Conservation (phyloP, 345 rosid species). For the Combretum micranthum region DNA sequence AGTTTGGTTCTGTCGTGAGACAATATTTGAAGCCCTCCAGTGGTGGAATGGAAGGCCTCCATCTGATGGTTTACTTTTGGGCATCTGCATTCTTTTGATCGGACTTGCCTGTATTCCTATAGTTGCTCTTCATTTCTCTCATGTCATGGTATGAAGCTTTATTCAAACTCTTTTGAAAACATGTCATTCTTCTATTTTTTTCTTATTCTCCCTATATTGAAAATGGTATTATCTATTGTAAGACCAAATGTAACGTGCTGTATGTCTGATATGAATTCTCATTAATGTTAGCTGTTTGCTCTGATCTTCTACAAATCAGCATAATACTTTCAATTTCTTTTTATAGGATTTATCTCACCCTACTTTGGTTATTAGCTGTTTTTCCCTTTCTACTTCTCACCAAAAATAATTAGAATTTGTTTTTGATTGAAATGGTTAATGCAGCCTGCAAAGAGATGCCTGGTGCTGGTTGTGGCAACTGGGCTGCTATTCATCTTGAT, state of each 20-base stretch:
- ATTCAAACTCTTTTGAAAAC: background rate
- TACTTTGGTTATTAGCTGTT: background rate
- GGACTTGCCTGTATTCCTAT: slow-evolving; percentile 93
- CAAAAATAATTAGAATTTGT: slow-evolving; percentile 3
- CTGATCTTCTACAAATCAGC: no score
- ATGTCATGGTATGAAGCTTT: slow-evolving; percentile 61
- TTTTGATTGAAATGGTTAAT: slow-evolving; percentile 5
- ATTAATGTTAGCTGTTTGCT: no score
- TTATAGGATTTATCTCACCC: background rate
- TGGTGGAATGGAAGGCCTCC: slow-evolving; percentile 97
- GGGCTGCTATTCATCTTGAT: slow-evolving; percentile 81
- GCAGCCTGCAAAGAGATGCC: slow-evolving; percentile 92
- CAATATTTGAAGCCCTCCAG: slow-evolving; percentile 90
- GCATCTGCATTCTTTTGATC: slow-evolving; percentile 68
- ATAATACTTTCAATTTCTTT: background rate
- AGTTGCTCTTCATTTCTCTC: slow-evolving; percentile 87
- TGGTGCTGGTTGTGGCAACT: slow-evolving; percentile 81
- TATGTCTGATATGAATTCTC: no score
- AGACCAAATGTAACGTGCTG: no score
- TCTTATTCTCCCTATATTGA: no score
- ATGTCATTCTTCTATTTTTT: no score
- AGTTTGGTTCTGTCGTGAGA: slow-evolving; percentile 95
- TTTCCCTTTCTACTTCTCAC: background rate
- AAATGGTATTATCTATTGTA: no score
- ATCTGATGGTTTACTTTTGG: slow-evolving; percentile 91